Evolutionary conservation across 306 rosid genomes (phyloP).

Genomic region (Dryas octopetala): DNA sequence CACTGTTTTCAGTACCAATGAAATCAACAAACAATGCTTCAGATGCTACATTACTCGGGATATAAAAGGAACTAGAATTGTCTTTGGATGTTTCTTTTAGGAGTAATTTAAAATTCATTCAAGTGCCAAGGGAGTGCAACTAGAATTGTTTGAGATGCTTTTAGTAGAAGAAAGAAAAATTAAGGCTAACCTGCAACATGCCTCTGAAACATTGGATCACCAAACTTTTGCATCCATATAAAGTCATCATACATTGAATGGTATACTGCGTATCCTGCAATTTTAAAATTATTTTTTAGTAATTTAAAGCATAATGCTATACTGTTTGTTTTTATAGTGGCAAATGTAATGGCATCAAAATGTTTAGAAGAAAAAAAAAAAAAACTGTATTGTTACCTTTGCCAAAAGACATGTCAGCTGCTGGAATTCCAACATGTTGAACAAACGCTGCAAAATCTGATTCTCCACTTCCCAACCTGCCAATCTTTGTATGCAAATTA

Average conservation of each 20-base stretch:
- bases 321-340: background rate
- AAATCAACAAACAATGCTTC: no score
- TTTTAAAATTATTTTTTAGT: background rate
- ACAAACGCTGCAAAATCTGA: constrained; percentile 70
- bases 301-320: background rate
- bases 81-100: no score
- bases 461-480: constrained; percentile 64
- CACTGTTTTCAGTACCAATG: no score
- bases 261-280: constrained; percentile 57
- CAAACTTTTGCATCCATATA: constrained; percentile 71
- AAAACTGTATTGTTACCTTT: constrained; percentile 34
- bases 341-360: background rate
- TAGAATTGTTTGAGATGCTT: background rate
- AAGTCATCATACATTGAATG: constrained; percentile 76
- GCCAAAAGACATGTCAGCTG: constrained; percentile 48
- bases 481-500: constrained; percentile 40
- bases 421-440: constrained; percentile 77
- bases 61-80: no score
- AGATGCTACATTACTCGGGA: no score
- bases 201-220: constrained; percentile 70
- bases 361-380: no score
- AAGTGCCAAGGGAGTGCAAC: background rate
- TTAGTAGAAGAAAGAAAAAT: background rate
- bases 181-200: constrained; percentile 69
- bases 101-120: background rate